Conservation (phyloP, 805 yeast species). For the Candida ascalaphidarum region DNA sequence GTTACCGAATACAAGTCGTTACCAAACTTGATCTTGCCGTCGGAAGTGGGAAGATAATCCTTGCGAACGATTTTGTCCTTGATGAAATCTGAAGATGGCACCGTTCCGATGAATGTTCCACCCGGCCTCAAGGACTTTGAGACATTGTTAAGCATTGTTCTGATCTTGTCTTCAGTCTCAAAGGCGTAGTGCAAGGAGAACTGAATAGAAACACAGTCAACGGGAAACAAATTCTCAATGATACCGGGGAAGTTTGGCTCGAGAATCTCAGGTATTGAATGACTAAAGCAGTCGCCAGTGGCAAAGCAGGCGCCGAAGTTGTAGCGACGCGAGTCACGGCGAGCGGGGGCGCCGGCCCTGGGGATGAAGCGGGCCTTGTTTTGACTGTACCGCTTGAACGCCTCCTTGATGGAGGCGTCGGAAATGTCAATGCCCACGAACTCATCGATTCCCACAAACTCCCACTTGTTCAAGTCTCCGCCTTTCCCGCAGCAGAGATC, state of each 20-base stretch:
- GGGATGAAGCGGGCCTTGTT: conserved; percentile 36
- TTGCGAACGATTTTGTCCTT: conserved; percentile 50
- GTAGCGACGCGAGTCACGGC: conserved; percentile 33
- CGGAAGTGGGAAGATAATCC: conserved; percentile 24
- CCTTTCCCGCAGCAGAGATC: conserved; percentile 98
- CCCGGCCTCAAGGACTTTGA: conserved; percentile 70
- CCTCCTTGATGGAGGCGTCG: conserved; percentile 80
- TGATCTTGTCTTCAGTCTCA: conserved; percentile 73
- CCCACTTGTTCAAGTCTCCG: conserved; percentile 91
- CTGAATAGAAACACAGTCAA: conserved; percentile 84
- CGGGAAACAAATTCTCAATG: conserved; percentile 61
- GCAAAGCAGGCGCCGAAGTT: conserved; percentile 78
- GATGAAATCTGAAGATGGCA: conserved; percentile 85
- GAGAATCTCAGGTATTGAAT: conserved; percentile 58
- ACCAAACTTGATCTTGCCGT: conserved; percentile 58
- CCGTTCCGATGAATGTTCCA: conserved; percentile 88
- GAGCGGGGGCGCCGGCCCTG: conserved; percentile 9
- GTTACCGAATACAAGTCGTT: conserved; percentile 75
- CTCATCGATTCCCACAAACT: conserved; percentile 60
- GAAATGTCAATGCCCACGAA: conserved; percentile 90
- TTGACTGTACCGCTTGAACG: conserved; percentile 60
- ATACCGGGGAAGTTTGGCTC: conserved; percentile 51
- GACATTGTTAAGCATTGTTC: conserved; percentile 65
- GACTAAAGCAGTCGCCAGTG: conserved; percentile 86
- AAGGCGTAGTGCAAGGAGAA: conserved; percentile 95